phyloP scores from a whole-genome alignment of 768 basidiomycete species.

The Symmetrospora coprosmae region DNA sequence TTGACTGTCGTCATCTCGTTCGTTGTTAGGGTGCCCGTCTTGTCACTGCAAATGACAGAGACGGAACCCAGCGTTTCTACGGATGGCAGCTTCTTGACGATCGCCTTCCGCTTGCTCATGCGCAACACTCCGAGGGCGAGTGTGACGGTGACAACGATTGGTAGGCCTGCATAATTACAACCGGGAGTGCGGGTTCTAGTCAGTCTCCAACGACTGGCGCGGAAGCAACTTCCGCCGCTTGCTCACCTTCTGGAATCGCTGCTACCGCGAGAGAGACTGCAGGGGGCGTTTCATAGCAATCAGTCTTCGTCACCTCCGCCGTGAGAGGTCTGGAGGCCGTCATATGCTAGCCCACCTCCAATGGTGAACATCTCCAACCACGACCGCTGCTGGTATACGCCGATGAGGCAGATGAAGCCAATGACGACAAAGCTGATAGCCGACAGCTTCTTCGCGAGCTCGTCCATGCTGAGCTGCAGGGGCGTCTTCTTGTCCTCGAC shows the following conservation, averaged over 20 bases:
- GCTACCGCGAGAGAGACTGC: constrained; percentile 94
- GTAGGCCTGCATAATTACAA: no score
- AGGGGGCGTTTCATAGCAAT: background rate
- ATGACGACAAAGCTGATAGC: constrained; percentile 85
- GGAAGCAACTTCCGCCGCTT: no score
- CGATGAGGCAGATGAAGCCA: constrained; percentile 80
- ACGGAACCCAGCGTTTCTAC: constrained; percentile 88
- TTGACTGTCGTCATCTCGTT: constrained; percentile 93
- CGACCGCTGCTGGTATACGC: constrained; percentile 64
- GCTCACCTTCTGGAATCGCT: constrained; percentile 93
- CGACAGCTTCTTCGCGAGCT: constrained; percentile 81
- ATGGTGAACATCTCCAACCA: constrained; percentile 99
- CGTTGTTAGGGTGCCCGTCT: constrained; percentile 87
- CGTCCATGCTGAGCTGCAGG: constrained; percentile 86
- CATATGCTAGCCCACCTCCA: constrained; percentile 76
- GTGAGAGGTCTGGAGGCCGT: constrained; percentile 27
- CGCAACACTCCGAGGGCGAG: constrained; percentile 83
- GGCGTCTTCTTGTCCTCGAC: constrained; percentile 83
- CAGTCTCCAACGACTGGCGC: no score
- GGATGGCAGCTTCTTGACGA: constrained; percentile 90
- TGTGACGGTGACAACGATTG: constrained; percentile 93
- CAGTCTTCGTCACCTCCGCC: no score
- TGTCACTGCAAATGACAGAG: constrained; percentile 95
- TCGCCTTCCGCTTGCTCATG: constrained; percentile 88
- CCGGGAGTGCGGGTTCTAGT: no score